Base-by-base conservation (phyloP, 2,329 filamentous ascomycete genomes). In the Talaromyces amestolkiae region DNA sequence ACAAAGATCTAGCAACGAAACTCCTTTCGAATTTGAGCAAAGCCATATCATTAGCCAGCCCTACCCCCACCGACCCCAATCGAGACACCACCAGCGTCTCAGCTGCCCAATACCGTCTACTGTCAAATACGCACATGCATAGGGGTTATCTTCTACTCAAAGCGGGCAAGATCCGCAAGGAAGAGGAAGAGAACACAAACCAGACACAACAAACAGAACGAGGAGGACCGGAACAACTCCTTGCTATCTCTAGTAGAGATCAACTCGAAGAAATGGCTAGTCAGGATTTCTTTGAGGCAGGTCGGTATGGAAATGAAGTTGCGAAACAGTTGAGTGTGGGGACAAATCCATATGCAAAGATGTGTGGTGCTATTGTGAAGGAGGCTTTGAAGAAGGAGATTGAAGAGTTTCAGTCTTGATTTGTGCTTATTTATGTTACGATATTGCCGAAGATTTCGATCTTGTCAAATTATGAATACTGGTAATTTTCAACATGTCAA, bases 331-430 rank as follows among this genome's bases (percentile, higher is more conserved):
- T 88, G 77, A 84, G 84, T 15, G 85, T 87, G 17, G 79, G 83
- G 73, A 87, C 85, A 58, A 88, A 88, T 76, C 86, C 86, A 35
- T 86, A 87, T 75, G 85, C 85, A 37, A 87, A 86, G 76, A 82
- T 87, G 77, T 87, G 85, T 74, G 86, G 85, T 4, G 84, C 80
- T 1, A 87, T 88, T 72, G 86, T 88, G 11, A 84, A 83, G 76
- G 84, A 87, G 74, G 85, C 85, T 15, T 77, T 87, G 76, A 81
- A 75, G 70, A 84, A 85, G 73, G 85, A 87, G 75, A 77, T 82
- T 62, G 78, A 74, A 47, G 74, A 76, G 53, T 66, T 66, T 59
- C 64, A 66, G 56, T 63, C 54, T 39, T 51, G 19, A 69, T 22
- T 58, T 43, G 10, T 62, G 3, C 43, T 53, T n/a, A n/a, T 11